Conservation (phyloP, 139 green algal genomes). For the Limnomonas spitsbergensis region DNA sequence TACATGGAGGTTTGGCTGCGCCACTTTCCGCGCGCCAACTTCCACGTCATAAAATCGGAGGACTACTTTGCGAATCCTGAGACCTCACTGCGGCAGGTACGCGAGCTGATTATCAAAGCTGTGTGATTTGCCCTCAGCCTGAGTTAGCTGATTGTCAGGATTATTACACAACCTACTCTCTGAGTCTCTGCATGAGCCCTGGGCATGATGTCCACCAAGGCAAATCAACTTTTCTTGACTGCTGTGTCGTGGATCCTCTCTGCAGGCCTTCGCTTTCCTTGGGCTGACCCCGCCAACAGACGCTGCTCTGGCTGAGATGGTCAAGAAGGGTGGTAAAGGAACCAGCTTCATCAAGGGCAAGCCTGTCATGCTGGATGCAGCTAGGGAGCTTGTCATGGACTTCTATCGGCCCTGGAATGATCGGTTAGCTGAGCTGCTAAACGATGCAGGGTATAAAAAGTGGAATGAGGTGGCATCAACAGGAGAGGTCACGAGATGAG, state of each 20-base stretch:
- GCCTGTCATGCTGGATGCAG: conserved; percentile 1
- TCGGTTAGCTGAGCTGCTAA: conserved; percentile 1
- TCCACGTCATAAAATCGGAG: conserved; percentile 29
- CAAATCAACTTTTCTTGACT: background rate
- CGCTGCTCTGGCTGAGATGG: background rate
- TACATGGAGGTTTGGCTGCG: conserved; percentile 44
- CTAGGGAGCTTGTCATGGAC: background rate
- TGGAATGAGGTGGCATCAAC: conserved; percentile 13
- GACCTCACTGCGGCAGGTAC: background rate
- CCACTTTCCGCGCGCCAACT: conserved; percentile 27
- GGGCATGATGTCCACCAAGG: background rate
- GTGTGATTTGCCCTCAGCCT: background rate
- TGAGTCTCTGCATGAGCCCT: background rate
- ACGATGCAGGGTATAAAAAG: background rate
- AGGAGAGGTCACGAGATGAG: no score
- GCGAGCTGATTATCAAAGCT: background rate
- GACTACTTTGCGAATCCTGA: conserved; percentile 24
- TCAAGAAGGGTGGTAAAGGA: background rate
- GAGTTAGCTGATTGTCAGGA: background rate
- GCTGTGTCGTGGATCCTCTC: background rate
- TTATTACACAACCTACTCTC: background rate
- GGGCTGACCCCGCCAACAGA: conserved; percentile 10
- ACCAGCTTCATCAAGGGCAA: background rate
- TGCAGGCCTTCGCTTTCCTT: conserved; percentile 21
- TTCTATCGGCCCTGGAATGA: conserved; percentile 11